Base-by-base conservation (phyloP, 139 green algal genomes). In the Auxenochlorella protothecoides region DNA sequence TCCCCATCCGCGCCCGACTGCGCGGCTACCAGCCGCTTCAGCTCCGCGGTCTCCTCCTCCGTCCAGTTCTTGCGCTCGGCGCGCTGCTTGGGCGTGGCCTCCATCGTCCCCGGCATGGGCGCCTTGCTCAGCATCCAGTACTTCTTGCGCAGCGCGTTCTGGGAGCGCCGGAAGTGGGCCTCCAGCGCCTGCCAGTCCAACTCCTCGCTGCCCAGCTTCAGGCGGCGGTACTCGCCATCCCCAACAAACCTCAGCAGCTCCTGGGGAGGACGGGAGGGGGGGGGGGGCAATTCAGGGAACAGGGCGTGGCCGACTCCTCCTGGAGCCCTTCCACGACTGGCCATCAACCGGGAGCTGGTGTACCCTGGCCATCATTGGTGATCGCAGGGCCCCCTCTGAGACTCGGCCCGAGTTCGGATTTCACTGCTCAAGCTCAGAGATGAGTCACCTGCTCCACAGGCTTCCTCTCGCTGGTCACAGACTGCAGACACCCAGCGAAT, bases 71-170 rank as follows among this genome's bases (percentile, higher is more conserved):
- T 79, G 51, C 77, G 68, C 53, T 78, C 77, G 4, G 76, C 76
- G 6, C 76, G 72, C 11, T 53, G 71, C n/a, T 59, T 55, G 14
- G 27, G 14, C n/a, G 5, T 56, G 27, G 11, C 10, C 12, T 66
- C 10, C 63, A 51, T 57, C n/a, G 3, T 27, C 51, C 16, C 59
- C 70, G 54, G 51, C 59, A 11, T 12, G 13, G 27, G 15, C 70
- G n/a, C 16, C 65, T 72, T 72, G 59, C 10, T 71, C 59, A 82
- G 68, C 61, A 72, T 70, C 77, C 77, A 79, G 64, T 76, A 79
- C 73, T 82, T 82, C 59, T 82, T 82, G 44, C 77, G 73, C 64
- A 79, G 62, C 3, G 77, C 77, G 64, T 82, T 82, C 63, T 76
- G 68, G 55, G 57, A 72, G 69, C 77, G 66, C 6, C 72, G 56